phyloP scores from a whole-genome alignment of 1,139 yeast genomes.

The Kodamaea sp. region DNA sequence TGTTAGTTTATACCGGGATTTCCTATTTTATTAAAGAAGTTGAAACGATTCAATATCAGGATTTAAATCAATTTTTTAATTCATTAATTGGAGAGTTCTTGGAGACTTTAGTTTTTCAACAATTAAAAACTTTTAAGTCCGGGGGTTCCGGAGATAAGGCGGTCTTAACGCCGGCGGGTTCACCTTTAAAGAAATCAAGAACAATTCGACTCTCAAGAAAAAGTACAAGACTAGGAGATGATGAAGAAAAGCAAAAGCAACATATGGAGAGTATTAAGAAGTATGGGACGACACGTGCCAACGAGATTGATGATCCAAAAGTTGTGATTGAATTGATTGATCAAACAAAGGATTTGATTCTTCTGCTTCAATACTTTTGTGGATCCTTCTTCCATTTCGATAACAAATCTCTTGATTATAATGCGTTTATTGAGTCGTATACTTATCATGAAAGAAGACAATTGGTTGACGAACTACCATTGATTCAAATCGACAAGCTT shows the following conservation, averaged over 20 bases:
- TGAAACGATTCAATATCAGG: conserved; percentile 14
- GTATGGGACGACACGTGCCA: conserved; percentile 12
- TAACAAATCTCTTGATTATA: conserved; percentile 42
- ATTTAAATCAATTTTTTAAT: conserved; percentile 29
- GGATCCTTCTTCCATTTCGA: conserved; percentile 66
- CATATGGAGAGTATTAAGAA: conserved; percentile 13
- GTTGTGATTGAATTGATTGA: conserved; percentile 41
- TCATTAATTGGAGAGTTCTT: conserved; percentile 25
- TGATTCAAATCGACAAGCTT: conserved; percentile 17
- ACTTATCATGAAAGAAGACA: conserved; percentile 38
- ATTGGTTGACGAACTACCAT: conserved; percentile 22
- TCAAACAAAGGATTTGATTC: conserved; percentile 33
- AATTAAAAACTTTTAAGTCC: conserved; percentile 22
- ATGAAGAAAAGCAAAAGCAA: conserved; percentile 9
- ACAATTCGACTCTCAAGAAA: conserved; percentile 32
- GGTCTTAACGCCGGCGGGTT: background rate
- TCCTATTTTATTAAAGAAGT: conserved; percentile 64
- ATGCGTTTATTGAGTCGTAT: conserved; percentile 40
- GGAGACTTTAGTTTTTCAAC: conserved; percentile 24
- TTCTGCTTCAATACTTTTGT: conserved; percentile 60
- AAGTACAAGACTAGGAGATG: conserved; percentile 14
- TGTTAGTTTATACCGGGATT: conserved; percentile 58
- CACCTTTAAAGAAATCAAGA: conserved; percentile 28
- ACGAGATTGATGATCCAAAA: conserved; percentile 36
- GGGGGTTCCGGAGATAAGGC: conserved; percentile 1